Evolutionary conservation across 2,329 filamentous ascomycete species (phyloP).

Genomic region (Colletotrichum tofieldiae): DNA sequence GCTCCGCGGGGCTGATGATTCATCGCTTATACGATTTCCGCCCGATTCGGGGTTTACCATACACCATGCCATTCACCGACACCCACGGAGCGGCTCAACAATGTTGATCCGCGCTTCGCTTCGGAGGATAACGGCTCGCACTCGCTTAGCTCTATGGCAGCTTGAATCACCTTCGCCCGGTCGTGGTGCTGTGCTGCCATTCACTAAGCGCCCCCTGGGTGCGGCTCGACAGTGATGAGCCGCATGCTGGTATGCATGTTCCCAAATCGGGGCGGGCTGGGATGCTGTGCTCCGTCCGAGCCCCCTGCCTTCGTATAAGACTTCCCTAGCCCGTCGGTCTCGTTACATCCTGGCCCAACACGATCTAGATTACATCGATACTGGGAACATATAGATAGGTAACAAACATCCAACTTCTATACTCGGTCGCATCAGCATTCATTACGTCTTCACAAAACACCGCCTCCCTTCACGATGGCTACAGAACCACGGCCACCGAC

Average conservation of each 20-base stretch:
- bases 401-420: not conserved
- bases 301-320: not conserved
- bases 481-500: conserved; percentile 19
- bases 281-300: not conserved
- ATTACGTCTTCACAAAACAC: not conserved
- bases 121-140: not conserved
- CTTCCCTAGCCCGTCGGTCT: not conserved
- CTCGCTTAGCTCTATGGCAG: not conserved
- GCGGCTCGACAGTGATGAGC: not conserved
- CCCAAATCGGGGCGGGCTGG: not conserved
- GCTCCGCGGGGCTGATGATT: not conserved
- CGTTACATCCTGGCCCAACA: not conserved
- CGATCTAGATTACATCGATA: not conserved
- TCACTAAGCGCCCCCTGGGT: not conserved
- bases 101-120: not conserved
- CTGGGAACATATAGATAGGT: not conserved
- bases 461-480: not conserved
- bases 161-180: not conserved
- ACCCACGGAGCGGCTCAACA: not conserved
- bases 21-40: not conserved
- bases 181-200: not conserved
- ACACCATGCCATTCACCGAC: not conserved
- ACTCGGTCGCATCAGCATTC: not conserved
- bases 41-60: not conserved
- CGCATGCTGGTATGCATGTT: not conserved